Evolutionary conservation across 164 flowering plant species (phyloP), one percentile per base, ranked within the genome.

Genomic region (Nymphaea thermarum): DNA sequence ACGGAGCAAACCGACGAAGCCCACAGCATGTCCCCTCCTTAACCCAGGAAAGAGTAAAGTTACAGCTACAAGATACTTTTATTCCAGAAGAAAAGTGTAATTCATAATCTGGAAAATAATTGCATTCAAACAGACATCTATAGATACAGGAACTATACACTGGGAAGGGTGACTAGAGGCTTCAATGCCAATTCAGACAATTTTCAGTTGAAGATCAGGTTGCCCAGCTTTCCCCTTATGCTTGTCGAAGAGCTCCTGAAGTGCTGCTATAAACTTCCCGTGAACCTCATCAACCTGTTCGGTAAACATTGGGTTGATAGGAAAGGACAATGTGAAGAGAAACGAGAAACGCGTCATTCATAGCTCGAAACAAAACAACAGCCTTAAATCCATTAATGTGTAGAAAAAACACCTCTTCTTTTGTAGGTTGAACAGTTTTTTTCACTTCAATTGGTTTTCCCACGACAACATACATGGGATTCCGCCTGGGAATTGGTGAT

Each of bases 401-500:
- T 25, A 25, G 36, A 25, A 25, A 25, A 25, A 25, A 53, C 85
- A 86, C 98, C 98, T 90, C 91, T 78, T 92, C 93, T 45, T 59
- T 47, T 0, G 93, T 82, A 16, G 96, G 93, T 6, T 85, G 78
- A 10, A 85, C 79, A 76, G 76, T 90, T 77, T 80, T 87, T 78
- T 82, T 78, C 45, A 87, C 53, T 65, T 82, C 83, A 67, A 90
- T 90, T 3, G 98, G 98, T 74, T 45, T 82, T 16, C 98, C 98
- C 53, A 92, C 93, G 75, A 88, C 95, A 43, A 92, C 82, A 75
- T 89, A 83, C 85, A 92, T 80, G 42, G 93, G 98, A 64, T 72
- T 80, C 57, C 72, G 80, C 65, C 62, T 78, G 2, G 98, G 96
- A 64, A 92, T 17, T 62, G 93, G 93, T 69, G 90, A 75, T 55